Evolutionary conservation across 1,284 basidiomycete species (phyloP).

Genomic region (Cryptococcus sp.): DNA sequence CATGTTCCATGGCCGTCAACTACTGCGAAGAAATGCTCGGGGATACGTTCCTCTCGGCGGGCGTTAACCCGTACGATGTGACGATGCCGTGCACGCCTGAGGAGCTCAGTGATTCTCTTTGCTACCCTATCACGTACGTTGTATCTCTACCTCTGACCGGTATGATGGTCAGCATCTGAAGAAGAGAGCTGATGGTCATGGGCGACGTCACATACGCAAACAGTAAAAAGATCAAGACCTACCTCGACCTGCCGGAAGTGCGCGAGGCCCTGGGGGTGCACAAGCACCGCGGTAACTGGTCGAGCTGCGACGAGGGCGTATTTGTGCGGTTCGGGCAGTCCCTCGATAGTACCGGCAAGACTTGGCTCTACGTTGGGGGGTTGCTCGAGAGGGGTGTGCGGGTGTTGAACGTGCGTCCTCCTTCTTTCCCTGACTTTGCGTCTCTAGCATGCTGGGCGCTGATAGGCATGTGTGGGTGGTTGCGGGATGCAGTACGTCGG

Average conservation of each 20-base stretch:
- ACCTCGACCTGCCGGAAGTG: slow-evolving; percentile 58
- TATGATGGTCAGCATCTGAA: not conserved
- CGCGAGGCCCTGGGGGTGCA: slow-evolving; percentile 62
- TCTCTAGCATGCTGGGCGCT: not conserved
- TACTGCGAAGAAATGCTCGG: slow-evolving; percentile 57
- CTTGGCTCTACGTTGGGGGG: slow-evolving; percentile 60
- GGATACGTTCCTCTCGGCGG: slow-evolving; percentile 34
- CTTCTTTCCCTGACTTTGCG: no score
- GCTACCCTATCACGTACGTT: slow-evolving; percentile 49
- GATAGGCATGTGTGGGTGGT: not conserved
- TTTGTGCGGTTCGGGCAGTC: slow-evolving; percentile 28
- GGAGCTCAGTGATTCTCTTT: slow-evolving; percentile 46
- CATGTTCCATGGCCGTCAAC: slow-evolving; percentile 60
- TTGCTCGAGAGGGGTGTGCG: slow-evolving; percentile 71
- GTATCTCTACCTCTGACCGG: not conserved
- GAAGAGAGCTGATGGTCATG: no score
- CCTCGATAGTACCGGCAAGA: slow-evolving; percentile 42
- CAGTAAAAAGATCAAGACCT: slow-evolving; percentile 50
- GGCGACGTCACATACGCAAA: not conserved
- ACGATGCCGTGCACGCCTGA: slow-evolving; percentile 58
- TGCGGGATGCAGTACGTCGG: slow-evolving; percentile 32
- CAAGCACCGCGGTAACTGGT: slow-evolving; percentile 55
- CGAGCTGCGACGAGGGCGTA: slow-evolving; percentile 54
- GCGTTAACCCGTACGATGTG: slow-evolving; percentile 60
- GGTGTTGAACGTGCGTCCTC: slow-evolving; percentile 57